Conservation (phyloP, 805 yeast species). For the Yarrowia sp. region DNA sequence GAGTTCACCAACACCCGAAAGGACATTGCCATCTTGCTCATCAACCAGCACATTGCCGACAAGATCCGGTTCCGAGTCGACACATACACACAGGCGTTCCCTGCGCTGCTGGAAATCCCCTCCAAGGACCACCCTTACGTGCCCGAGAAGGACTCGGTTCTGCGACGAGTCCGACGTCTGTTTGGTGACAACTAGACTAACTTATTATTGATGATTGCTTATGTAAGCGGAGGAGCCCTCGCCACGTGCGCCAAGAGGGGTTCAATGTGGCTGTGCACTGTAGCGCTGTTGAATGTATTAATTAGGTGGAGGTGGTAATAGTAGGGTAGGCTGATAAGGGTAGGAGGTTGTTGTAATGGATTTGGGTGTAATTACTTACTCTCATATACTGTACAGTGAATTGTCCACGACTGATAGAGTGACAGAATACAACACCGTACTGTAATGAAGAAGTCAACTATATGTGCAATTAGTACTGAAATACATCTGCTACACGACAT, state of each 20-base stretch:
- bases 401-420: too few species aligned
- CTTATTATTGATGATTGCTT: conserved; percentile 1
- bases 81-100: conserved; percentile 86
- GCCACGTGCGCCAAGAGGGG: too few species aligned
- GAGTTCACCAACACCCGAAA: conserved; percentile 75
- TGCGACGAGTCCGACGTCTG: conserved; percentile 91
- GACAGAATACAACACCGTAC: too few species aligned
- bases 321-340: neutral
- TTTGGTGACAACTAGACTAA: conserved; percentile 75
- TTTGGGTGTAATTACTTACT: too few species aligned
- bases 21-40: conserved; percentile 90
- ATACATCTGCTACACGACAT: too few species aligned
- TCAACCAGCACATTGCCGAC: conserved; percentile 95
- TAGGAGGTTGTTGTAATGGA: neutral
- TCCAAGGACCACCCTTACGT: conserved; percentile 98
- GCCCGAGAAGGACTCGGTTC: conserved; percentile 95
- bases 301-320: neutral
- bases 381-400: too few species aligned
- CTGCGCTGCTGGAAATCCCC: conserved; percentile 95
- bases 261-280: too few species aligned
- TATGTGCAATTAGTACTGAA: too few species aligned
- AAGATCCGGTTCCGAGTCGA: conserved; percentile 83
- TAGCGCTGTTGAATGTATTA: neutral
- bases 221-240: too few species aligned
- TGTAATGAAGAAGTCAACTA: too few species aligned